These are phyloP conservation scores for Laetiporus sulphureus DNA, from an alignment of 1,284 basidiomycete species.

Conservation along the genomic window DNA sequence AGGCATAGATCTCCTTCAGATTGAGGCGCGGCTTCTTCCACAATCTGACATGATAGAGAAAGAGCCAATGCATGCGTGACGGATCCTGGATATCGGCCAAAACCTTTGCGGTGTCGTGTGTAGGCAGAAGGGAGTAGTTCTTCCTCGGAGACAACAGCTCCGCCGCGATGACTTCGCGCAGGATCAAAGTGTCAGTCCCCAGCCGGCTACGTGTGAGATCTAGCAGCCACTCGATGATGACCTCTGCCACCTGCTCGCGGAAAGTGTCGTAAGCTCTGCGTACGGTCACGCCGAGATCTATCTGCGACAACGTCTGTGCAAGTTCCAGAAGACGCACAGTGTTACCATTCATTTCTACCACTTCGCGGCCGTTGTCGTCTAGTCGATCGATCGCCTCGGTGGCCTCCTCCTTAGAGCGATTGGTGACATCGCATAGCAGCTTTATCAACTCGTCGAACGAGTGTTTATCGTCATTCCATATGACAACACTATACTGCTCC, in stretches of 20 bases:
- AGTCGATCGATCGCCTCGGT: slow-evolving; percentile 60
- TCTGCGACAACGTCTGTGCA: slow-evolving; percentile 77
- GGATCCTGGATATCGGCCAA: slow-evolving; percentile 48
- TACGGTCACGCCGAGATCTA: slow-evolving; percentile 90
- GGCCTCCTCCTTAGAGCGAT: slow-evolving; percentile 57
- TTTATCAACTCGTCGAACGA: slow-evolving; percentile 87
- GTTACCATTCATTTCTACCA: slow-evolving; percentile 75
- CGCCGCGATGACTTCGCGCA: slow-evolving; percentile 67
- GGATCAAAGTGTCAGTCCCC: slow-evolving; percentile 57
- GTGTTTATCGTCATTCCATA: slow-evolving; percentile 99
- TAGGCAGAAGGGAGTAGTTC: slow-evolving; percentile 22
- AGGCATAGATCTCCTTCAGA: slow-evolving; percentile 79
- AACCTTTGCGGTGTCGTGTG: slow-evolving; percentile 32
- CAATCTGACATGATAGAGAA: slow-evolving; percentile 72
- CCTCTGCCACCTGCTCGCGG: slow-evolving; percentile 79
- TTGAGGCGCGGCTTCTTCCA: slow-evolving; percentile 82
- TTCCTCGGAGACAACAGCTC: slow-evolving; percentile 62
- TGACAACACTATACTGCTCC: slow-evolving; percentile 78
- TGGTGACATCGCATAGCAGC: slow-evolving; percentile 66
- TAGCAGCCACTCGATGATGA: slow-evolving; percentile 81
- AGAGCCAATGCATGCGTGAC: slow-evolving; percentile 65
- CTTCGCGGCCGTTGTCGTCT: slow-evolving; percentile 82
- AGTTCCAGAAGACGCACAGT: slow-evolving; percentile 69
- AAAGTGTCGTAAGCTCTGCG: slow-evolving; percentile 86
- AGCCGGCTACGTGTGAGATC: slow-evolving; percentile 74